Base-by-base conservation (phyloP, 2,329 filamentous ascomycete species). In the Lasiodiplodia gonubiensis region DNA sequence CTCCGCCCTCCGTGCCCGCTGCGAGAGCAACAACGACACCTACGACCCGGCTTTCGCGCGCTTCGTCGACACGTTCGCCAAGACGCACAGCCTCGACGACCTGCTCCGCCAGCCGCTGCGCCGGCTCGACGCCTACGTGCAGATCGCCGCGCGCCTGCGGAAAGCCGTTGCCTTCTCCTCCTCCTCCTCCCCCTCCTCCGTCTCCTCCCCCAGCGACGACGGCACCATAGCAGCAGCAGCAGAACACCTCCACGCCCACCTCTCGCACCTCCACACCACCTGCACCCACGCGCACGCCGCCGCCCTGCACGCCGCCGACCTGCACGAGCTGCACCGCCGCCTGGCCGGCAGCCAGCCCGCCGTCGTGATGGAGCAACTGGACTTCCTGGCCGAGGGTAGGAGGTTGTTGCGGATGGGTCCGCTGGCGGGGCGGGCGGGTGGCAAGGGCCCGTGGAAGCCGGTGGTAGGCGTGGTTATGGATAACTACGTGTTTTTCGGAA, bases 401-500 rank as follows among this genome's bases (percentile, higher is more conserved):
- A 69, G 69, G 6, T 63, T 77, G 12, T 64, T 67, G n/a, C 60
- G 69, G 48, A 73, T 75, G 67, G 74, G 72, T 1, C 60, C 60
- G 12, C 70, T 77, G 61, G 74, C 73, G 18, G 71, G 76, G 64
- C 74, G 74, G 60, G 33, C 72, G n/a, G 73, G 72, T n/a, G 70
- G 72, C 21, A 71, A 72, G 46, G 76, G 76, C 1, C 49, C 71
- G 18, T 78, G 76, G 76, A 64, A 70, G 18, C 42, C 71, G 48
- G 70, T 76, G 1, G 71, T 76, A 23, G 71, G 68, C 14, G 67
- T 76, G 18, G 67, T 77, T n/a, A 65, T 78, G 2, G 74, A 78
- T 35, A 75, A 77, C 51, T 73, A 68, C 48, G 61, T 77, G 10
- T 63, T 77, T 4, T 77, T 74, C 72, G 76, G 74, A 6, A 73